Evolutionary conservation across 495 filamentous ascomycete species (phyloP).

Genomic region (Diplogelasinospora grovesii): DNA sequence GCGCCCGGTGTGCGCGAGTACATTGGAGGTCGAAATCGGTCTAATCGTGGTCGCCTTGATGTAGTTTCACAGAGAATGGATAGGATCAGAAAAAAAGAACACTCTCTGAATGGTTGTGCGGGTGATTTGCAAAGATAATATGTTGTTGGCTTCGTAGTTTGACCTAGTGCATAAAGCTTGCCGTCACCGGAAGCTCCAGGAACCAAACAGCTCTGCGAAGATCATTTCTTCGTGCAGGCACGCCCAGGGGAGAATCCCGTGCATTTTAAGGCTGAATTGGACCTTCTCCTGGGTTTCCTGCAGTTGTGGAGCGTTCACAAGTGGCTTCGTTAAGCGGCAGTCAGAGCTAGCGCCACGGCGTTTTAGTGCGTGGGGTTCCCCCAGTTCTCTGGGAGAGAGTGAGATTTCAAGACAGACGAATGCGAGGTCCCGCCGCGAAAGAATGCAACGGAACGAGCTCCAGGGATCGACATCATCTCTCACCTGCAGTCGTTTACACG

Average conservation of each 20-base stretch:
- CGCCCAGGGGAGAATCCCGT: not conserved
- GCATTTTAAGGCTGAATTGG: conserved; percentile 12
- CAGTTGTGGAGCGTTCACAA: not conserved
- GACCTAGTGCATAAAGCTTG: not conserved
- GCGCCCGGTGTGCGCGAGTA: too few relatives aligned
- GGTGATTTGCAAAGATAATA: conserved; percentile 1
- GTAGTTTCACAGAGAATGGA: too few relatives aligned
- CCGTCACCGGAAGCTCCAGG: not conserved
- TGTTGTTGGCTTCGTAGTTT: conserved; percentile 1
- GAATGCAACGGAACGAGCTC: too few relatives aligned
- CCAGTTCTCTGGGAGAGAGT: too few relatives aligned
- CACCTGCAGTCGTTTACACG: too few relatives aligned
- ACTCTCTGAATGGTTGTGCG: too few relatives aligned
- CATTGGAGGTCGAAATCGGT: too few relatives aligned
- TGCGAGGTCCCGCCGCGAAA: too few relatives aligned
- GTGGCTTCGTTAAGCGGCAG: conserved; percentile 12
- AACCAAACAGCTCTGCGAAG: not conserved
- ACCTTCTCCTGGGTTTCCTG: conserved; percentile 14
- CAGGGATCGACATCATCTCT: too few relatives aligned
- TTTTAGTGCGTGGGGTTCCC: conserved; percentile 13
- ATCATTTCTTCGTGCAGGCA: conserved; percentile 1
- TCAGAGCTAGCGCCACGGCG: conserved; percentile 6
- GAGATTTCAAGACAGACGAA: too few relatives aligned
- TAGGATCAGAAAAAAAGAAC: too few relatives aligned
- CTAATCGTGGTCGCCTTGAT: too few relatives aligned